These are phyloP conservation scores for Fraxinus cuspidata DNA, from an alignment of 257 asterid genomes.

Conservation along the genomic window DNA sequence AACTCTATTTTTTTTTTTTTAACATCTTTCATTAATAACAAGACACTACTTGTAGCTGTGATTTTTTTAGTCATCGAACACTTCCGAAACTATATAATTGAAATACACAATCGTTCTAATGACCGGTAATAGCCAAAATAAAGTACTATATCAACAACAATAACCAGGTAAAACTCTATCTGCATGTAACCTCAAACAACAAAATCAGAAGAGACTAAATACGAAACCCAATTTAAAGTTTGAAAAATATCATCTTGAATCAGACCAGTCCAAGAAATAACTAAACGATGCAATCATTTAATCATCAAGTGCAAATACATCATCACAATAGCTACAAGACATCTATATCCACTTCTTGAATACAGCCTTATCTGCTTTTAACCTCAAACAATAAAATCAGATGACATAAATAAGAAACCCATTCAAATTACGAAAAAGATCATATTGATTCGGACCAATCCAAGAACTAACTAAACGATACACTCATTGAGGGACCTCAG, in stretches of 20 bases:
- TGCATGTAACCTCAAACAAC: constrained; percentile 19
- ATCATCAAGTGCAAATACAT: background rate
- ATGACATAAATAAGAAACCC: background rate
- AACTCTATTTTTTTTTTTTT: too few relatives aligned
- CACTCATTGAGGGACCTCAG: background rate
- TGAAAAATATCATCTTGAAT: background rate
- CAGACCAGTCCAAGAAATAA: background rate
- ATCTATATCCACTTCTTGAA: background rate
- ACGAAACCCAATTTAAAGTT: background rate
- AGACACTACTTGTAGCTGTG: too few relatives aligned
- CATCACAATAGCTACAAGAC: background rate
- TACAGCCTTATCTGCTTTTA: background rate
- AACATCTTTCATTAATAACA: too few relatives aligned
- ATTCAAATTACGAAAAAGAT: too few relatives aligned
- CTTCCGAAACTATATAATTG: background rate
- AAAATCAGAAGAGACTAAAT: background rate
- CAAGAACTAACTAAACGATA: background rate
- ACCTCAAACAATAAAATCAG: too few relatives aligned
- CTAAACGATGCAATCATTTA: constrained; percentile 2
- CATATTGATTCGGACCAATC: too few relatives aligned
- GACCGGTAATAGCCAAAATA: too few relatives aligned
- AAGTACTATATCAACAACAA: background rate
- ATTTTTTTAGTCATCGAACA: too few relatives aligned
- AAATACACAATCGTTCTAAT: background rate
- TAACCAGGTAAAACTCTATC: background rate